Conservation (phyloP, 1,284 basidiomycete species). For the Rhodotorula sp. region DNA sequence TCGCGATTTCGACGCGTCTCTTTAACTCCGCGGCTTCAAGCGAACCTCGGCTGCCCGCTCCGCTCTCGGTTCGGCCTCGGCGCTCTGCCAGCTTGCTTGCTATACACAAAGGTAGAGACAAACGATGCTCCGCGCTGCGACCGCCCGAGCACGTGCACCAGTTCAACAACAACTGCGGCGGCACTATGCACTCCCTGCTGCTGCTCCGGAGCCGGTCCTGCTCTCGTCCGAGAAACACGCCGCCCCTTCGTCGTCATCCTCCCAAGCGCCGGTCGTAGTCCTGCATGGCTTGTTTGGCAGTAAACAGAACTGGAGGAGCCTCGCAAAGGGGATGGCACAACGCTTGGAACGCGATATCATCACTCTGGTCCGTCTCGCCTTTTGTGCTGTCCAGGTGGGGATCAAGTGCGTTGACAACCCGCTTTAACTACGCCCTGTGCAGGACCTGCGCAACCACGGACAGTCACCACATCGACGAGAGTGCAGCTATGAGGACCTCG, state of each 20-base stretch:
- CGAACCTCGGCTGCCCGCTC: too few relatives aligned
- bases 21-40: too few relatives aligned
- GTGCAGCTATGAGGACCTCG: constrained; percentile 70
- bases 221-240: constrained; percentile 22
- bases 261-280: constrained; percentile 40
- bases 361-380: constrained; percentile 58
- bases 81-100: too few relatives aligned
- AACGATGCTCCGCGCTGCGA: too few relatives aligned
- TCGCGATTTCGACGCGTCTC: too few relatives aligned
- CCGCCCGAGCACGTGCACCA: too few relatives aligned
- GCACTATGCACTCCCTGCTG: too few relatives aligned
- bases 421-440: background rate
- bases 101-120: too few relatives aligned
- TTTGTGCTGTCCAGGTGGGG: too few relatives aligned
- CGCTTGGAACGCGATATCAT: constrained; percentile 65
- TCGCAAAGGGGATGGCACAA: constrained; percentile 64
- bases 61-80: too few relatives aligned
- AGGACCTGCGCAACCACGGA: constrained; percentile 84
- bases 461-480: constrained; percentile 67
- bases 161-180: too few relatives aligned
- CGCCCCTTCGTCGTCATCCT: background rate
- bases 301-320: constrained; percentile 73
- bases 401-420: background rate
- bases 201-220: constrained; percentile 11
- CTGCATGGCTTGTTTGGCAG: constrained; percentile 56